These are phyloP conservation scores for Mycena sp. DNA, from an alignment of 1,284 basidiomycete species.

Conservation along the genomic window DNA sequence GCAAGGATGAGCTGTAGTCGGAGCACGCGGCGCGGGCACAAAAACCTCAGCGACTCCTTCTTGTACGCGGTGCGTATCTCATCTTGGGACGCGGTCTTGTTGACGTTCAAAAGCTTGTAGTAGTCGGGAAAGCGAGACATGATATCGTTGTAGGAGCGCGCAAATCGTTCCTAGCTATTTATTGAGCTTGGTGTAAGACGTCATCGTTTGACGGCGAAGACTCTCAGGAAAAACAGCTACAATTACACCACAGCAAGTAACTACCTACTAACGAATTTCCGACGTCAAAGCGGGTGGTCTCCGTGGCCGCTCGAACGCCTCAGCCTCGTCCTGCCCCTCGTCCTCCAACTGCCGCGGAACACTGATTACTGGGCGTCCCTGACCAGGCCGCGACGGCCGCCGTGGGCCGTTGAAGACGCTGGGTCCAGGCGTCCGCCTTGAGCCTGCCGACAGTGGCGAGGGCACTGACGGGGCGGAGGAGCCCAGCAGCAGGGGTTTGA, in stretches of 20 bases:
- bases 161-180: conserved; percentile 1
- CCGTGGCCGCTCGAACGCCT: conserved; percentile 55
- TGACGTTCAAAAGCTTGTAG: conserved; percentile 70
- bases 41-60: conserved; percentile 75
- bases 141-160: no score
- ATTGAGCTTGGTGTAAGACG: not conserved
- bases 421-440: conserved; percentile 13
- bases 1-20: conserved; percentile 11
- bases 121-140: conserved; percentile 81
- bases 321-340: conserved; percentile 42
- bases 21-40: conserved; percentile 22
- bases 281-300: conserved; percentile 46
- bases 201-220: no score
- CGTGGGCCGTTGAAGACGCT: conserved; percentile 20
- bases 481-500: conserved; percentile 32
- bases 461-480: conserved; percentile 26
- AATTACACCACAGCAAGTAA: conserved; percentile 6
- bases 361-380: conserved; percentile 39
- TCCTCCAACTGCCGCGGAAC: conserved; percentile 41
- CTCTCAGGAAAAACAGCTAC: not conserved
- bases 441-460: conserved; percentile 27
- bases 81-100: conserved; percentile 69
- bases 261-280: not conserved
- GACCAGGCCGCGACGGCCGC: conserved; percentile 19
- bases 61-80: conserved; percentile 87